Percentiles rank a stretch among this genome's conserved stretches.
These are phyloP conservation scores for Claviceps sp. DNA, from an alignment of 2,329 filamentous ascomycete species.

Conservation along the genomic window DNA sequence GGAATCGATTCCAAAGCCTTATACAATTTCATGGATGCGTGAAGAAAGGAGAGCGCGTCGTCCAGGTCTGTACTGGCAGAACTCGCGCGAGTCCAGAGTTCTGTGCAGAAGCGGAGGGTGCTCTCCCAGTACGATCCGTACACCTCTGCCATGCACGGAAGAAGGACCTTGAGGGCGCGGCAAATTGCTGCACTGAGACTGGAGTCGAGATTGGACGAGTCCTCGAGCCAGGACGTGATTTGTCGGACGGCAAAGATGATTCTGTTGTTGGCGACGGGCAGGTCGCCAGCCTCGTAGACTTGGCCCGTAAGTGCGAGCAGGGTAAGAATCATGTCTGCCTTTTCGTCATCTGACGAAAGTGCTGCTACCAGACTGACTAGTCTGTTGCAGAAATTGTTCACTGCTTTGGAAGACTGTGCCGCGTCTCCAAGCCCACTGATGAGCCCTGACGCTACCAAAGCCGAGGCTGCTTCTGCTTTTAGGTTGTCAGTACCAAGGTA, in stretches of 20 bases:
- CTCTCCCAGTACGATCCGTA: slow-evolving; percentile 83
- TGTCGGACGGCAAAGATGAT: slow-evolving; percentile 74
- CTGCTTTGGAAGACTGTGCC: slow-evolving; percentile 31
- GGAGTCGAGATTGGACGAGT: slow-evolving; percentile 28
- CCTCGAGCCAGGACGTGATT: slow-evolving; percentile 57
- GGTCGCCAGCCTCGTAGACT: slow-evolving; percentile 36
- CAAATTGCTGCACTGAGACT: slow-evolving; percentile 37
- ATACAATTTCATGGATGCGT: slow-evolving; percentile 62
- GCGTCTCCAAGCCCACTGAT: slow-evolving; percentile 38
- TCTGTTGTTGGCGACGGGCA: slow-evolving; percentile 52
- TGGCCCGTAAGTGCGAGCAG: slow-evolving; percentile 39
- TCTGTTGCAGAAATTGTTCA: slow-evolving; percentile 43
- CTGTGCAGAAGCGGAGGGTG: slow-evolving; percentile 42
- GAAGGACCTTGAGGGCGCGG: slow-evolving; percentile 43
- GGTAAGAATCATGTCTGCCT: slow-evolving; percentile 35
- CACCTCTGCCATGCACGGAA: slow-evolving; percentile 65
- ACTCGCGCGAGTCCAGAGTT: slow-evolving; percentile 37
- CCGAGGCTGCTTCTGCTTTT: slow-evolving; percentile 31
- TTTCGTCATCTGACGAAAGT: slow-evolving; percentile 27
- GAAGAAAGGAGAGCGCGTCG: slow-evolving; percentile 45
- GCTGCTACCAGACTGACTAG: slow-evolving; percentile 48
- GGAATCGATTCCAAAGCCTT: slow-evolving; percentile 47
- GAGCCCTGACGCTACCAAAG: slow-evolving; percentile 35
- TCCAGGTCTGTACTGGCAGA: slow-evolving; percentile 27
- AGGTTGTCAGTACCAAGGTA: slow-evolving; percentile 32